Evolutionary conservation across 148 eudicot species (phyloP), one percentile per base, ranked within the genome.

Genomic region (Chenopodium quinoa): DNA sequence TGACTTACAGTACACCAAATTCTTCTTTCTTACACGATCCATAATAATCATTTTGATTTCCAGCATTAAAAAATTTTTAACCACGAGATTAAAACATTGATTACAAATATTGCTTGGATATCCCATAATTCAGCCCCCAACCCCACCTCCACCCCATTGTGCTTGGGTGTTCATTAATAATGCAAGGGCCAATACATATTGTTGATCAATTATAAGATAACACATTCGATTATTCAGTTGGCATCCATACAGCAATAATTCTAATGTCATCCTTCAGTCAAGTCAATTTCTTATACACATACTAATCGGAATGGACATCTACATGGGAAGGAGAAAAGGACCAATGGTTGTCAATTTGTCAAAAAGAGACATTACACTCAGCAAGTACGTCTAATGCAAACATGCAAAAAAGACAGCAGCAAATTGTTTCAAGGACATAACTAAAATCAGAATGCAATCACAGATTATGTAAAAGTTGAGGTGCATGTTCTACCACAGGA

Each of bases 401-500:
- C 63, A 46, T 25, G 48, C 63, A 80, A 29, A 13, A 22, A 71
- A 80, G 34, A 66, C 52, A 50, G 77, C 71, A 62, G 65, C 80
- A 47, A 60, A 64, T 47, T 80, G 78, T 52, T 50, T 46, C 78
- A 80, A 62, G 14, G 48, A 46, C 80, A 80, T 22, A 63, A 60
- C 23, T 64, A 13, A 63, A 76, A 74, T 74, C 12, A 27, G 79
- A 22, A 75, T 23, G 74, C 50, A 65, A 70, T 76, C 64, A 81
- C 22, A 65, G 37, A 31, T 66, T 74, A 64, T 54, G 70, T 47
- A 46, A 77, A 81, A 86, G 73, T 75, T 40, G 34, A 80, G 69
- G 54, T 76, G 48, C 11, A 66, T 81, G 78, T 80, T 92, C 89
- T 44, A 97, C 99, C 98, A 94, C 91, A 81, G 94, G 90, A 78